Conservation (phyloP, 2,329 filamentous ascomycete species). For the Cadophora gregata region DNA sequence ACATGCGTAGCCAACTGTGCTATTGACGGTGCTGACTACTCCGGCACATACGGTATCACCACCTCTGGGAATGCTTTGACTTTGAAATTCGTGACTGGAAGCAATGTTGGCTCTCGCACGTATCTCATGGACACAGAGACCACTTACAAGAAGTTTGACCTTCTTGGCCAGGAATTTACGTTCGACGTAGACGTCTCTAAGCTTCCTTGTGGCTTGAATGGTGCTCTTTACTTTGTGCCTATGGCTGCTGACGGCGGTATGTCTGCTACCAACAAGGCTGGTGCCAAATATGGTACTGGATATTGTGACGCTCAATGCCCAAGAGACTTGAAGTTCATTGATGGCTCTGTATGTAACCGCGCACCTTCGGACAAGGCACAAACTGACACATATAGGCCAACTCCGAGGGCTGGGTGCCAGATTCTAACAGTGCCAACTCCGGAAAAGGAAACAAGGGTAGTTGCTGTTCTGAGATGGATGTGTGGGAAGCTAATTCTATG, state of each 20-base stretch:
- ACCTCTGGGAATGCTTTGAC: constrained; percentile 58
- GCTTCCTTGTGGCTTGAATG: constrained; percentile 74
- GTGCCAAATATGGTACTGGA: constrained; percentile 67
- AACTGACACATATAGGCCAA: constrained; percentile 52
- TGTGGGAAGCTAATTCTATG: constrained; percentile 68
- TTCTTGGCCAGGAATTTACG: constrained; percentile 72
- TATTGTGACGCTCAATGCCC: constrained; percentile 69
- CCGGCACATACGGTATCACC: constrained; percentile 59
- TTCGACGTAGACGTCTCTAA: constrained; percentile 76
- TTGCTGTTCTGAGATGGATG: constrained; percentile 73
- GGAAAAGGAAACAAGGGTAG: constrained; percentile 60
- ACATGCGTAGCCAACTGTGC: constrained; percentile 59
- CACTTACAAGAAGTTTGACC: constrained; percentile 69
- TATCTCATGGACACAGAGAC: constrained; percentile 69
- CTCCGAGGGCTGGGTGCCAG: constrained; percentile 56
- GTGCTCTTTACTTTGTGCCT: constrained; percentile 70
- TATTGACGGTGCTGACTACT: constrained; percentile 60
- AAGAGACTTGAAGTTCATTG: constrained; percentile 58
- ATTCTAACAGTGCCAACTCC: constrained; percentile 55
- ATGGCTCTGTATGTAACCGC: constrained; percentile 51
- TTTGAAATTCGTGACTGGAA: constrained; percentile 63
- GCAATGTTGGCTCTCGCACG: constrained; percentile 60
- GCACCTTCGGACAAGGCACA: not conserved
- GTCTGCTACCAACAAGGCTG: constrained; percentile 58
- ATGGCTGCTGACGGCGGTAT: constrained; percentile 69